Evolutionary conservation across 1,284 basidiomycete genomes (phyloP), one percentile per base, ranked within the genome.

Genomic region (Sphaerobolus stellatus): DNA sequence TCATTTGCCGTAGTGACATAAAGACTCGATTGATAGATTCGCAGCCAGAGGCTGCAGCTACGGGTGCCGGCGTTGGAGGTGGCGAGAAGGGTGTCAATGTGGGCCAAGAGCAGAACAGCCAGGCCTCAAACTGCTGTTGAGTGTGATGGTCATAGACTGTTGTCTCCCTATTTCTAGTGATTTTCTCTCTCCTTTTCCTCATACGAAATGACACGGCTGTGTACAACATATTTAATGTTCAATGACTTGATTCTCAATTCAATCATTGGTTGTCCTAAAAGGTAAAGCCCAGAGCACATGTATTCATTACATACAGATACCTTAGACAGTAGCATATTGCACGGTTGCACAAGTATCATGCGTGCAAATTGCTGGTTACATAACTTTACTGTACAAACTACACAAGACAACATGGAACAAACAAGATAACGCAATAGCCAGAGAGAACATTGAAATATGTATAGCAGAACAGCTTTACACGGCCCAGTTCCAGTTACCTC

Each of bases 1-100:
- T 38, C 4, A 24, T 24, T 36, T 29, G 38, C 4, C 20, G 22
- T 68, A 96, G 94, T 70, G 93, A 95, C 72, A 97, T 97, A 79
- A 99, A 99, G 81, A 85, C 91, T 47, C 89, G 96, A 52, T 79
- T 99, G 64, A 98, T 99, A 70, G 97, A 99, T 73, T 92, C 92
- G 28, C 92, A 94, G 75, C 86, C 84, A 29, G 89, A 92, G 58
- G 78, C 82, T 49, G 75, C 76, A 11, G 74, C 73, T 24, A 65
- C 74, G 27, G 61, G 76, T 16, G 66, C 66, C 25, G 64, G 70
- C 11, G 81, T 83, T 40, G 27, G 36, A 29, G n/a, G 46, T 6
- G 46, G 46, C 18, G 56, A 54, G 22, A 36, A 34, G 38, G 43
- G 46, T 8, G 80, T 90, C 48, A 81, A 80, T 59, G 85, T 89